Percentiles rank a stretch among this genome's conserved stretches.
These are phyloP conservation scores for Stentor coeruleus DNA, from an alignment of 73 alveolate species.

Conservation along the genomic window DNA sequence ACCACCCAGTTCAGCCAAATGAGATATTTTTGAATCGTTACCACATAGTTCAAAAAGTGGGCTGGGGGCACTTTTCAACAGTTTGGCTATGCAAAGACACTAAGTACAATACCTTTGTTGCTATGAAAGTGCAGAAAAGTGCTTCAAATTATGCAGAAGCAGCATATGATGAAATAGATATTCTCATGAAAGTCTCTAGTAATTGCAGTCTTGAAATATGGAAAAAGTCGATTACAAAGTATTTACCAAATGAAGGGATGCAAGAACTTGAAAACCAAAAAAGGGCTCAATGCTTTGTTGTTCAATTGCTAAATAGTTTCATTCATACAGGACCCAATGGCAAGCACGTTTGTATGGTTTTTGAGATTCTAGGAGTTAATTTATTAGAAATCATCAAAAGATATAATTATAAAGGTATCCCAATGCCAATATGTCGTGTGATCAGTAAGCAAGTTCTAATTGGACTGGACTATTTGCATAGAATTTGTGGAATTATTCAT, in stretches of 20 bases:
- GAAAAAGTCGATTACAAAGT: too few relatives aligned
- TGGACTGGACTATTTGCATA: slow-evolving; percentile 86
- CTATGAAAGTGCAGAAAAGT: slow-evolving; percentile 93
- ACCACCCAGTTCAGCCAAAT: slow-evolving; percentile 98
- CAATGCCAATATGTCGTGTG: slow-evolving; percentile 64
- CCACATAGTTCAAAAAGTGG: slow-evolving; percentile 85
- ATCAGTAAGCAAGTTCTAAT: slow-evolving; percentile 74
- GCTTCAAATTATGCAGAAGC: slow-evolving; percentile 92
- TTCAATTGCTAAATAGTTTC: slow-evolving; percentile 78
- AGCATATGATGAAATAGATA: slow-evolving; percentile 31
- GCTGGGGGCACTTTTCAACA: slow-evolving; percentile 99
- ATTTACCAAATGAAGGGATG: too few relatives aligned
- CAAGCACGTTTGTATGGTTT: slow-evolving; percentile 81
- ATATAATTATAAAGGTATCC: slow-evolving; percentile 80
- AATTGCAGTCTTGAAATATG: background rate
- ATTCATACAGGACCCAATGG: slow-evolving; percentile 87
- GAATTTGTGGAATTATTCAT: slow-evolving; percentile 79
- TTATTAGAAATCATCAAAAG: slow-evolving; percentile 75
- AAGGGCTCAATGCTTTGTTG: slow-evolving; percentile 78
- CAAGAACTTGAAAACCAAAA: too few relatives aligned
- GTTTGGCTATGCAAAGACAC: slow-evolving; percentile 98
- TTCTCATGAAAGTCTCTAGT: slow-evolving; percentile 18
- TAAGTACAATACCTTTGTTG: slow-evolving; percentile 81
- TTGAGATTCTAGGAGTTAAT: slow-evolving; percentile 81
- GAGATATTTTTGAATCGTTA: slow-evolving; percentile 92